Base-by-base conservation (phyloP, 1,284 basidiomycete species). In the Ustanciosporium gigantosporum region DNA sequence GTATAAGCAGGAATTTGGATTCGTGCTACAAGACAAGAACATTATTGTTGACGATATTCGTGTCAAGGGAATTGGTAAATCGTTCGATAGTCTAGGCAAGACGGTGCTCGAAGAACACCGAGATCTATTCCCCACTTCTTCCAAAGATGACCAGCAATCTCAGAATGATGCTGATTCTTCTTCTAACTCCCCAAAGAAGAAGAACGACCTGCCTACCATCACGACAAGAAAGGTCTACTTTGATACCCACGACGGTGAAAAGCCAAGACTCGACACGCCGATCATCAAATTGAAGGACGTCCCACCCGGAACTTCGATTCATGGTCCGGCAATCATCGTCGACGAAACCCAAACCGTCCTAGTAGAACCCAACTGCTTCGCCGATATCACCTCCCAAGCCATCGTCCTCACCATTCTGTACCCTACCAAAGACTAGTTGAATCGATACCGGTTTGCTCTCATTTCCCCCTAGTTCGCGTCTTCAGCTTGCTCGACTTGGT, bases 261-360 rank as follows among this genome's bases (percentile, higher is more conserved):
- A 81, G 25, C 66, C 86, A 2, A 81, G 90, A 20, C 83, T 89
- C 31, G 83, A 89, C 42, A 91, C 90, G 0, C 90, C 90, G 0
- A 87, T 96, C 17, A 91, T 84, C 76, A 75, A 87, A 66, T 80
- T 96, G 49, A 84, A 84, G 34, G 80, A 82, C 11, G 77, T 96
- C 42, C 79, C 80, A 0, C 79, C 85, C 4, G 92, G 92, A 3
- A 86, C 90, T 50, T 80, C 81, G 22, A 81, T 96, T 24, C 74
- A 81, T 24, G 91, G 91, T 0, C 91, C 92, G 2, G 89, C 89
- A 19, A 87, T 93, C 83, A 86, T 94, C 55, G 88, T 95, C 64
- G 91, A 95, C 78, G 82, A 90, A 69, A 95, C 91, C 14, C 91
- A 94, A 81, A 94, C 91, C 21, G 89, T 94, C 56, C 85, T 92